Conservation (phyloP, 106 monocot species). For the Allium sativum region DNA sequence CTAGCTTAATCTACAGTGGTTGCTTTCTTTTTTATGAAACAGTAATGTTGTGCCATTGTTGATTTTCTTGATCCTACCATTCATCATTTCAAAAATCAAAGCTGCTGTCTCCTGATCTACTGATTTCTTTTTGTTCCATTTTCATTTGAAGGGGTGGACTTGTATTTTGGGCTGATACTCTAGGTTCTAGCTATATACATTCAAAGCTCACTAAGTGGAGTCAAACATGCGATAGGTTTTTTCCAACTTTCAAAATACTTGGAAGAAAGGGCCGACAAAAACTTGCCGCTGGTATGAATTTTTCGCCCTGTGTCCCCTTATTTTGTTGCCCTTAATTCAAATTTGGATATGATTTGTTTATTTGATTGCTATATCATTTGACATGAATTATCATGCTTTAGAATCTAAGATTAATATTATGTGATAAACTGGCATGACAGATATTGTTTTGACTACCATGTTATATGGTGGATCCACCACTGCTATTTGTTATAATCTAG, state of each 20-base stretch:
- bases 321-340: neutral
- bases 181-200: constrained; percentile 71
- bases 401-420: no score
- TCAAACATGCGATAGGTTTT: constrained; percentile 56
- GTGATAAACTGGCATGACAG: no score
- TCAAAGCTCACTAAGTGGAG: constrained; percentile 55
- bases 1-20: no score
- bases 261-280: constrained; percentile 74
- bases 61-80: no score
- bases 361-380: neutral
- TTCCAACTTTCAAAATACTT: constrained; percentile 75
- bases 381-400: neutral
- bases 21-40: no score
- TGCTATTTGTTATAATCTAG: no score
- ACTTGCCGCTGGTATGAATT: constrained; percentile 59
- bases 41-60: no score
- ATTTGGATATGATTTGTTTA: neutral
- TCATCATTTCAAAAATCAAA: no score
- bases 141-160: constrained; percentile 63
- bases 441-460: no score
- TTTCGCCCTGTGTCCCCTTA: neutral
- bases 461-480: no score
- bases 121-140: no score
- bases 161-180: constrained; percentile 86
- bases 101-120: no score